Evolutionary conservation across 495 filamentous ascomycete species (phyloP), one percentile per base, ranked within the genome.

Genomic region (Penicillium paradoxum): DNA sequence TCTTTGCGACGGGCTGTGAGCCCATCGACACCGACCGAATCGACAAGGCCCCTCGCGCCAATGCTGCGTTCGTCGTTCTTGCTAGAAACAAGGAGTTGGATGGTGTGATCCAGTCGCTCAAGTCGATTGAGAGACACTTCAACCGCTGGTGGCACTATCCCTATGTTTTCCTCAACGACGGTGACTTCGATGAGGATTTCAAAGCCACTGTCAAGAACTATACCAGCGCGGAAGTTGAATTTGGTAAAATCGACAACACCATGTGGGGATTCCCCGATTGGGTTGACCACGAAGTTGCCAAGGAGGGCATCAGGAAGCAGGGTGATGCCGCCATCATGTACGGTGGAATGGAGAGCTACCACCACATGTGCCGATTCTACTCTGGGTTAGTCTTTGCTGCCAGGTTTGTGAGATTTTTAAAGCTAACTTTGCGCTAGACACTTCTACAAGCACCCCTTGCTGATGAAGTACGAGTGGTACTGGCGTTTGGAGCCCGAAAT

Each of bases 281-380:
- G 95, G 86, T 93, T 52, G 90, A 99, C 68, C 77, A 81, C 37
- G 90, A 90, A 64, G 90, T 96, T 30, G 93, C 91, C 49, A 91
- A 90, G 74, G 93, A 99, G 70, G 92, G 91, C 51, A 90, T 99
- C 59, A 78, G 85, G 42, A 93, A 95, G 73, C 93, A 99, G 69
- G 93, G 93, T 62, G 93, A 99, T 74, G 85, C 85, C 47, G 93
- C 95, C 33, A 97, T 99, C 73, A 99, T 99, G 93, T 99, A 99
- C 69, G 93, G 93, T 71, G 93, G 93, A 19, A 91, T 99, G 83
- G 95, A 97, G 64, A 96, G 91, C 73, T 99, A 99, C 68, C 93
- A 99, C 66, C 86, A 95, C 73, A 95, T 95, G 90, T 95, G 90
- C 71, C 79, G 95, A 49, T 99, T 99, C 77, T 99, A 99, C 76